Base-by-base conservation (phyloP, 2,329 filamentous ascomycete genomes). In the Conoideocrella luteorostrata region DNA sequence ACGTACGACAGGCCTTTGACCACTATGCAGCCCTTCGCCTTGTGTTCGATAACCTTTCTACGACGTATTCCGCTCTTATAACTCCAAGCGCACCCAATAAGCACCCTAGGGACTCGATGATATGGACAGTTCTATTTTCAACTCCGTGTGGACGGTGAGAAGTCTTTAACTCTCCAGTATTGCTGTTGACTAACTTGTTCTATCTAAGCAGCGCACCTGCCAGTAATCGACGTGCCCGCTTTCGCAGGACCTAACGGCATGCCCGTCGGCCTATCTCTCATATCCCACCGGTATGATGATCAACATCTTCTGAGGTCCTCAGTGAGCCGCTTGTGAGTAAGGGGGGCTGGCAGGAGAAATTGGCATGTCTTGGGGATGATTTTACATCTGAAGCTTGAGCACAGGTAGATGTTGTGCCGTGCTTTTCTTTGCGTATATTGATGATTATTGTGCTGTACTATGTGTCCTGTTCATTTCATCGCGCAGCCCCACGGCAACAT, bases 81-180 rank as follows among this genome's bases (percentile, higher is more conserved):
- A 73, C 70, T 0, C 78, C 78, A 0, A 79, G 75, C 46, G 74
- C 71, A 0, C 55, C 69, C 0, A 78, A 80, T 46, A 79, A 50
- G 78, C 78, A 0, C 76, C 78, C 0, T 36, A 67, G 0, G 78
- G 77, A 0, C 39, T 50, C 1, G 63, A 66, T 4, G 68, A 59
- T 35, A 82, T 76, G 0, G 78, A 78, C 0, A 72, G 64, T 48
- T 65, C 73, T 7, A 66, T 56, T 0, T 76, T 76, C 40, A 74
- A 72, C 47, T 49, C 52, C 13, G 67, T 70, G 0, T 76, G 72
- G 72, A 76, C 73, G 18, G 70, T 74, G 43, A 57, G 67, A 29
- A 13, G n/a, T n/a, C n/a, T n/a, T 29, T 29, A 7, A 13, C 13
- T 29, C 26, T 29, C 9, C 26, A 29, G 26, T 29, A 29, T 29